Conservation (phyloP, 805 yeast genomes). For the Saturnispora diversa region DNA sequence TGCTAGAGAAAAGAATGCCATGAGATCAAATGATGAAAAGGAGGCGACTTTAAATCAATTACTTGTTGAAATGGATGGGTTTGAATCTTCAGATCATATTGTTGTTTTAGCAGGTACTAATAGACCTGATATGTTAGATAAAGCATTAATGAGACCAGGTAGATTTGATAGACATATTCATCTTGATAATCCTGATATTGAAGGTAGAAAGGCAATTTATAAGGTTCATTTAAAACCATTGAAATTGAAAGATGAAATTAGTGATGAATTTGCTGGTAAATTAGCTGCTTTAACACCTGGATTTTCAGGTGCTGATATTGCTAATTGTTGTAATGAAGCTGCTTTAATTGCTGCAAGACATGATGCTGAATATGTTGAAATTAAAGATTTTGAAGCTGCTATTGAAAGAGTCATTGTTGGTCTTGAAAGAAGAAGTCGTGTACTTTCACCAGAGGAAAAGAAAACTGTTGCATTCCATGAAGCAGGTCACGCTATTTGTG, state of each 20-base stretch:
- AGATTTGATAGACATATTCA: conserved; percentile 91
- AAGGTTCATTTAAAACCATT: conserved; percentile 75
- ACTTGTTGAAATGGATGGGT: conserved; percentile 98
- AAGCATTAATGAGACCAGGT: conserved; percentile 93
- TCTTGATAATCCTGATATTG: conserved; percentile 89
- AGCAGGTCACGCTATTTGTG: conserved; percentile 98
- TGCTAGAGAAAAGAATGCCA: conserved; percentile 54
- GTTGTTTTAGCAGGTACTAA: conserved; percentile 98
- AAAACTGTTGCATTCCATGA: conserved; percentile 93
- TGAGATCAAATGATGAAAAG: conserved; percentile 92
- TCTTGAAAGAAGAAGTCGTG: conserved; percentile 78
- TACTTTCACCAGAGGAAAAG: conserved; percentile 80
- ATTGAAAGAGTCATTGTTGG: conserved; percentile 98
- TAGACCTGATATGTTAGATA: conserved; percentile 87
- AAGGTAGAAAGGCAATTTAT: conserved; percentile 90
- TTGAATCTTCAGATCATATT: conserved; percentile 81
- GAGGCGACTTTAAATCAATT: conserved; percentile 94
- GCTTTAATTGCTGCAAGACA: conserved; percentile 93
- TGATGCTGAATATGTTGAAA: conserved; percentile 58
- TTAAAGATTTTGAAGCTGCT: conserved; percentile 86
- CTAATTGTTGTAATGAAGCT: conserved; percentile 95
- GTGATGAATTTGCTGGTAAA: conserved; percentile 65
- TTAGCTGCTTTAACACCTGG: conserved; percentile 97
- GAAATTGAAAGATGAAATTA: conserved; percentile 42
- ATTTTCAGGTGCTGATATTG: conserved; percentile 96